Evolutionary conservation across 164 flowering plant genomes (phyloP).

Genomic region (Echeveria elegans): DNA sequence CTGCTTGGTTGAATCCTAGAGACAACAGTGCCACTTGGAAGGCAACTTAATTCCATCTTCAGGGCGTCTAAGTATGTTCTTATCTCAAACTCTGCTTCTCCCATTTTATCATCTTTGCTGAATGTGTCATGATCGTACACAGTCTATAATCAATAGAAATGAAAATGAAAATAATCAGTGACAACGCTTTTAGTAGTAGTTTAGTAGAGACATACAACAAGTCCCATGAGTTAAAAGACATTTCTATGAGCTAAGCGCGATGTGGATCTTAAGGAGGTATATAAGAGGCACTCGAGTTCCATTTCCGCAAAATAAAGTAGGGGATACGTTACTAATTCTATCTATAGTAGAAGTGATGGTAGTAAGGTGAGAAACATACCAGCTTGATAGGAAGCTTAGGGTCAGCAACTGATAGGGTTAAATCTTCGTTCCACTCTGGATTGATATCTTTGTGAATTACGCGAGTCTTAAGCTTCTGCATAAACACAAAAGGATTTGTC

Average conservation of each 20-base stretch:
- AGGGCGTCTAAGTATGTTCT: slow-evolving; percentile 38
- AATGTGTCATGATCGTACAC: slow-evolving; percentile 67
- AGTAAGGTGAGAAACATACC: slow-evolving; percentile 29
- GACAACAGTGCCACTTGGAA: slow-evolving; percentile 45
- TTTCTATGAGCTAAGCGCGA: too few species aligned
- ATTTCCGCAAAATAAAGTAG: too few species aligned
- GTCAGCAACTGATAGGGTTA: slow-evolving; percentile 26
- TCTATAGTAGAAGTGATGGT: too few species aligned
- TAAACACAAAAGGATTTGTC: not conserved
- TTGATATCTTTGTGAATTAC: slow-evolving; percentile 51
- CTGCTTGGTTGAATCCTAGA: slow-evolving; percentile 34
- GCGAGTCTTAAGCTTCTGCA: slow-evolving; percentile 67
- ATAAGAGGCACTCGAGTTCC: too few species aligned
- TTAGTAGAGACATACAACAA: not conserved
- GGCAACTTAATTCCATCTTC: slow-evolving; percentile 28
- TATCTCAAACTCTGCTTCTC: slow-evolving; percentile 25
- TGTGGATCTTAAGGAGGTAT: too few species aligned
- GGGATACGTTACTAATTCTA: too few species aligned
- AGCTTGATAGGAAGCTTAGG: slow-evolving; percentile 34
- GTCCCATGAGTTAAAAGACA: not conserved
- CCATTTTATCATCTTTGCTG: slow-evolving; percentile 41
- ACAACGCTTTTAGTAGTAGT: too few species aligned
- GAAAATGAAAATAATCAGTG: too few species aligned
- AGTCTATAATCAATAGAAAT: slow-evolving; percentile 17
- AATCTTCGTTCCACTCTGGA: slow-evolving; percentile 87